Percentiles rank a stretch among this genome's conserved stretches.
Conservation (phyloP, 768 basidiomycete species). For the Hypsizygus marmoreus region DNA sequence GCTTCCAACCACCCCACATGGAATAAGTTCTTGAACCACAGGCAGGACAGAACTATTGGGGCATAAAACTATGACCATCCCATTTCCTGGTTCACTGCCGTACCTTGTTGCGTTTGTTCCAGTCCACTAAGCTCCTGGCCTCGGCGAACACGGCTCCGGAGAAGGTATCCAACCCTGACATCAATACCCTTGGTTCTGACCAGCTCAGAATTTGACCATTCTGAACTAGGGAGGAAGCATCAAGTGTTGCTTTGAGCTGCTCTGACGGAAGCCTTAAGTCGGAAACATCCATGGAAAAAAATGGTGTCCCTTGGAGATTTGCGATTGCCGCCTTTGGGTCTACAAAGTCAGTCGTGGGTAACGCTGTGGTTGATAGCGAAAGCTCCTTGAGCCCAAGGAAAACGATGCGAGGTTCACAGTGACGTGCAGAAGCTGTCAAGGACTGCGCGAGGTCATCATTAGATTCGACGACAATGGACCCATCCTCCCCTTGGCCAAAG, state of each 20-base stretch:
- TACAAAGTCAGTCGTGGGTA: slow-evolving; percentile 65
- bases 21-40: slow-evolving; percentile 82
- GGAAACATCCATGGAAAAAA: slow-evolving; percentile 77
- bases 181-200: slow-evolving; percentile 60
- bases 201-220: slow-evolving; percentile 50
- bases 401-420: slow-evolving; percentile 59
- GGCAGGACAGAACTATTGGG: slow-evolving; percentile 74
- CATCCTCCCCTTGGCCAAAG: slow-evolving; percentile 65
- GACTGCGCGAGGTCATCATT: slow-evolving; percentile 27
- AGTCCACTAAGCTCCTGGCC: slow-evolving; percentile 82
- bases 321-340: slow-evolving; percentile 51
- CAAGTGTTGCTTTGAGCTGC: slow-evolving; percentile 36
- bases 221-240: slow-evolving; percentile 37
- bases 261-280: slow-evolving; percentile 39
- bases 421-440: slow-evolving; percentile 53
- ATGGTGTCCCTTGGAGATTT: slow-evolving; percentile 75
- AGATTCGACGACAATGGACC: slow-evolving; percentile 23
- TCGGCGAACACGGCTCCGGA: slow-evolving; percentile 74
- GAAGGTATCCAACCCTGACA: slow-evolving; percentile 55
- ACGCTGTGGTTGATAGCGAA: slow-evolving; percentile 38
- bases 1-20: slow-evolving; percentile 94
- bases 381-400: slow-evolving; percentile 78
- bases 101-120: slow-evolving; percentile 88
- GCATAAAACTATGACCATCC: not conserved
- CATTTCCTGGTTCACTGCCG: slow-evolving; percentile 9